A percentile compares a stretch with the other conserved stretches of the same genome.
Conservation (phyloP, 2,329 filamentous ascomycete species). For the Beauveria scarabaeidicola region DNA sequence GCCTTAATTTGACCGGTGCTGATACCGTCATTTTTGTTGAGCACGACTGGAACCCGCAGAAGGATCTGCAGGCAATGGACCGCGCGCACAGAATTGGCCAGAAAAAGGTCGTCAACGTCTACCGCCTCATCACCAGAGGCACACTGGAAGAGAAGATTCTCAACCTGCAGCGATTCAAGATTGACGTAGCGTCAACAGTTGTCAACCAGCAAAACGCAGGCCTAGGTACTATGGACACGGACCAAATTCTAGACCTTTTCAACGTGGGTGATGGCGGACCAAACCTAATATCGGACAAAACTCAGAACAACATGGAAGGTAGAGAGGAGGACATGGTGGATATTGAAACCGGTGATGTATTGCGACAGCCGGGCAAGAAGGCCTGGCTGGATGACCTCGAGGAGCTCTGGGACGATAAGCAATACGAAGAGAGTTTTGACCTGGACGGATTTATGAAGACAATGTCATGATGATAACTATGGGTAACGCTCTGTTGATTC, state of each 20-base stretch:
- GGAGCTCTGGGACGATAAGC: constrained; percentile 93
- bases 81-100: constrained; percentile 96
- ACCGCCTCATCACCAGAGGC: constrained; percentile 89
- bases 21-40: constrained; percentile 99
- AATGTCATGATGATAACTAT: constrained; percentile 52
- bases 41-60: constrained; percentile 99
- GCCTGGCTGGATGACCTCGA: constrained; percentile 89
- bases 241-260: constrained; percentile 95
- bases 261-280: constrained; percentile 75
- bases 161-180: constrained; percentile 97
- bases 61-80: constrained; percentile 98
- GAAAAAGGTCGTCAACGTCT: constrained; percentile 99
- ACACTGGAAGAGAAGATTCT: constrained; percentile 98
- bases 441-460: constrained; percentile 90
- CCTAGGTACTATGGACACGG: constrained; percentile 91
- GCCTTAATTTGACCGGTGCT: constrained; percentile 89
- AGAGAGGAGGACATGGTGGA: constrained; percentile 85
- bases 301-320: constrained; percentile 48
- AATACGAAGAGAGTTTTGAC: constrained; percentile 98
- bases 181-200: constrained; percentile 94
- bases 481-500: not conserved
- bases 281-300: constrained; percentile 53
- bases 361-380: constrained; percentile 94
- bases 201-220: constrained; percentile 99
- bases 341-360: constrained; percentile 80